Base-by-base conservation (phyloP, 2,329 filamentous ascomycete species). In the Clarireedia paspali region DNA sequence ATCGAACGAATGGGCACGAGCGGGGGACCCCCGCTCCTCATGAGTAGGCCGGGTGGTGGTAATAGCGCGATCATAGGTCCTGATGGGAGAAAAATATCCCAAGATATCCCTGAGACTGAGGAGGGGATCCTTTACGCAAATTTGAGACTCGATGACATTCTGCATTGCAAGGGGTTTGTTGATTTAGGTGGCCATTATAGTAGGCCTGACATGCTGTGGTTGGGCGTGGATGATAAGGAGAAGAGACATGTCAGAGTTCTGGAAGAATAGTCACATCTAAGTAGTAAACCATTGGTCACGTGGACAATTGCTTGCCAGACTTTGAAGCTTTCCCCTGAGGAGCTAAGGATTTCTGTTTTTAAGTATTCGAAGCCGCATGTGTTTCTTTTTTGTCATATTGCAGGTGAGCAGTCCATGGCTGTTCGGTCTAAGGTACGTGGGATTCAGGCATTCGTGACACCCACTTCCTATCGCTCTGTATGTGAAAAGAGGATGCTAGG, bases 1-100 rank as follows among this genome's bases (percentile, higher is more conserved):
- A 46, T 26, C 15, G n/a, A 46, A 3, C 26, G 15, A 36, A 34
- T 36, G 36, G 9, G 15, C 12, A 52, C 27, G 7, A 15, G 40
- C 3, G 12, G 26, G 5, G 45, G 44, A 2, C 4, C 39, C 71
- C 20, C 20, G 20, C 20, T 20, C 20, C 73, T 56, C 71, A 74
- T 17, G 73, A 76, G 57, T 71, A 75, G 68, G 78, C 80, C 59
- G 38, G 58, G 63, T 7, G 61, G 63, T 56, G 79, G 79, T 14
- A 75, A 77, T 59, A 75, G 78, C 0, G 72, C 78, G 2, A 80
- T 82, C 63, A 82, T 76, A 62, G 73, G 73, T 0, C 79, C 78
- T 0, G 80, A 83, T 60, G 79, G 78, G 3, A 54, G 61, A 26
- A 30, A 58, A 68, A 70, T 54, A 70, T 71, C 54, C 6, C 38